Evolutionary conservation across 805 yeast genomes (phyloP).

Genomic region (Teunomyces kruisii): DNA sequence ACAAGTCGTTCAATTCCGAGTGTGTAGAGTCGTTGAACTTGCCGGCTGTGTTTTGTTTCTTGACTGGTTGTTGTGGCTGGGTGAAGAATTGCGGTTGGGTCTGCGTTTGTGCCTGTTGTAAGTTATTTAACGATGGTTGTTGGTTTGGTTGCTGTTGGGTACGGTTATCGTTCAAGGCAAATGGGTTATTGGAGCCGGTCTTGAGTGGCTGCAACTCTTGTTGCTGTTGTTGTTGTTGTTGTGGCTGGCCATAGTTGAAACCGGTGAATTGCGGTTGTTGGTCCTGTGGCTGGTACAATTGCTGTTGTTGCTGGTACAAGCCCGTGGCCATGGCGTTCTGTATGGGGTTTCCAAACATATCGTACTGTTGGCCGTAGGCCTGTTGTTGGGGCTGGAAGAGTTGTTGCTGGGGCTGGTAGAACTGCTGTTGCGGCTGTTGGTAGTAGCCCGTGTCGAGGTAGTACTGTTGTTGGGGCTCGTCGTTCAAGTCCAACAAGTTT

Average conservation of each 20-base stretch:
- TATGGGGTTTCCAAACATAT: constrained; percentile 68
- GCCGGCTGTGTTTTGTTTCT: constrained; percentile 31
- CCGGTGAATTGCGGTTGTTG: constrained; percentile 24
- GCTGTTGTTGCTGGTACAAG: constrained; percentile 41
- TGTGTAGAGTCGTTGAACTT: constrained; percentile 47
- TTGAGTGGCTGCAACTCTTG: constrained; percentile 51
- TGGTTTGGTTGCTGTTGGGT: constrained; percentile 3
- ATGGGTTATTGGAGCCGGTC: constrained; percentile 80
- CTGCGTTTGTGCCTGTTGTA: constrained; percentile 3
- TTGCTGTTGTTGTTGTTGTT: constrained; percentile 37
- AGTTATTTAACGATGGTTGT: constrained; percentile 2
- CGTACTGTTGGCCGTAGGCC: constrained; percentile 41
- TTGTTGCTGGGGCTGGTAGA: constrained; percentile 13
- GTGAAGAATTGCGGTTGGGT: constrained; percentile 16
- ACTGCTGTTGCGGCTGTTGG: constrained; percentile 25
- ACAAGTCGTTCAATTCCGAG: constrained; percentile 66
- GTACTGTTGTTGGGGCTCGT: constrained; percentile 34
- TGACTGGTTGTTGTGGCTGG: constrained; percentile 13
- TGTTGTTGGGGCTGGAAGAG: constrained; percentile 14
- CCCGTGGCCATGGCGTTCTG: constrained; percentile 57
- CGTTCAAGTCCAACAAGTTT: constrained; percentile 56
- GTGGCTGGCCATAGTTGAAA: constrained; percentile 14
- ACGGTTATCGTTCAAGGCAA: constrained; percentile 45
- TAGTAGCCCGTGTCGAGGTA: constrained; percentile 27
- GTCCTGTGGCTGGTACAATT: constrained; percentile 38